Percentiles rank a stretch among this genome's conserved stretches.
Evolutionary conservation across 2,329 filamentous ascomycete genomes (phyloP).

Genomic region (Verticillium zaregamsianum): DNA sequence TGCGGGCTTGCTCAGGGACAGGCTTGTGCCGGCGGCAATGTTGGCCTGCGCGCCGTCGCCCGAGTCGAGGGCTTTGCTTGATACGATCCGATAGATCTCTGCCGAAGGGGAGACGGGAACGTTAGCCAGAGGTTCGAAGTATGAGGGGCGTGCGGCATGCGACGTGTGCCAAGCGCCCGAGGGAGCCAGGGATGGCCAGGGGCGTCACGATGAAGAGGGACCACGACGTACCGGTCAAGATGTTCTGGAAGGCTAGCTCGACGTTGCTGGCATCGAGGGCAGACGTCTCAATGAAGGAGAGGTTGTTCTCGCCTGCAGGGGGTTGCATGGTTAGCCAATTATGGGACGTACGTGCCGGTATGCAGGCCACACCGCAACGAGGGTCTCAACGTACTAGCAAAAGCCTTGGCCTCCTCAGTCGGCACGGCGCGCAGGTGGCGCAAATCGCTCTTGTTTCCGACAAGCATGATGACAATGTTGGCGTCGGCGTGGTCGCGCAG

Average conservation of each 20-base stretch:
- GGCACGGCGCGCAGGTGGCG: slow-evolving; percentile 94
- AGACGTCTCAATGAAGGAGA: slow-evolving; percentile 99
- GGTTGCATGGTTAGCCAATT: slow-evolving; percentile 1
- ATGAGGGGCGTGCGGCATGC: neutral
- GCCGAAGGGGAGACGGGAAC: slow-evolving; percentile 8
- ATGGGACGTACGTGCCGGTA: neutral
- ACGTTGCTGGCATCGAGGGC: slow-evolving; percentile 98
- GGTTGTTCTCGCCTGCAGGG: slow-evolving; percentile 81
- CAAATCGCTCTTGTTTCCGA: slow-evolving; percentile 99
- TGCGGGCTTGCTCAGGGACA: slow-evolving; percentile 82
- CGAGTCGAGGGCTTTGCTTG: slow-evolving; percentile 91
- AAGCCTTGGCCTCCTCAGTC: slow-evolving; percentile 95
- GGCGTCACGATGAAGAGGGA: neutral
- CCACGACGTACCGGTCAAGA: slow-evolving; percentile 78
- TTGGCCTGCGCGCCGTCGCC: slow-evolving; percentile 78
- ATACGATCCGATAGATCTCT: slow-evolving; percentile 99
- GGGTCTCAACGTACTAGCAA: slow-evolving; percentile 68
- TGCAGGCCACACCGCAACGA: slow-evolving; percentile 10
- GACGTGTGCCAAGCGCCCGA: neutral
- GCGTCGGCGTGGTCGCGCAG: slow-evolving; percentile 95
- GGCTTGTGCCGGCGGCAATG: slow-evolving; percentile 74
- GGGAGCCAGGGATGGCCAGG: neutral
- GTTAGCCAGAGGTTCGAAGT: slow-evolving; percentile 7
- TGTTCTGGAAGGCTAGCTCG: slow-evolving; percentile 98
- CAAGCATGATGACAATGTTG: slow-evolving; percentile 99